Evolutionary conservation across 805 yeast genomes (phyloP), one percentile per base, ranked within the genome.

Genomic region (Candida hispaniensis): DNA sequence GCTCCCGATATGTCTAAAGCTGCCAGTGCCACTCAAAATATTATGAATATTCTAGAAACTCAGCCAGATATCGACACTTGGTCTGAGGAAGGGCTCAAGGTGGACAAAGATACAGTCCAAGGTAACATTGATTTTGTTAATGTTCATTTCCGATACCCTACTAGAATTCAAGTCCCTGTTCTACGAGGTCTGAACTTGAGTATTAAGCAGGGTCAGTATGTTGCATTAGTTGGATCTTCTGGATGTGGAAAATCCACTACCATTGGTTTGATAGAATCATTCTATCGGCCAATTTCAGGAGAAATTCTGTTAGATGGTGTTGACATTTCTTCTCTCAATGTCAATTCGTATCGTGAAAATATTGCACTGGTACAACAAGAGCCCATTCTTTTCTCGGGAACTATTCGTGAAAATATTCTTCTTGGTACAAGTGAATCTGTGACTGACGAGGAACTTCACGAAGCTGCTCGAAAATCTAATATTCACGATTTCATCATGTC

Each of bases 221-320:
- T 76, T 8, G 91, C 75, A 34, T 57, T 88, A 4, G 75, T 88
- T 4, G 79, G 78, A 2, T 67, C 77, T 1, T 68, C 75, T 3
- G 79, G 79, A 1, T 67, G 74, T 40, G 79, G 79, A 12, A 72
- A 72, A 47, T 63, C 71, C 6, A 73, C 79, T 3, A 61, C 75
- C 17, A 73, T 75, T 10, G 57, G 72, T 1, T 33, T 49, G 17
- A 54, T 69, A 20, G 64, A 73, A 42, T 54, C 75, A 11, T 67
- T 71, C 34, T 72, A 72, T 48, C 63, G 67, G 38, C 61, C 71
- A 4, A 56, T 61, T 35, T 36, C 54, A 5, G 79, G 79, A 6
- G 49, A 57, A 30, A 69, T 73, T 7, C 41, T 56, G 12, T 59
- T 73, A 30, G 78, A 75, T 19, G 78, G 75, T 3, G 49, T 48